These are phyloP conservation scores for Orobanche coerulescens DNA, from an alignment of 257 asterid genomes.

Conservation along the genomic window DNA sequence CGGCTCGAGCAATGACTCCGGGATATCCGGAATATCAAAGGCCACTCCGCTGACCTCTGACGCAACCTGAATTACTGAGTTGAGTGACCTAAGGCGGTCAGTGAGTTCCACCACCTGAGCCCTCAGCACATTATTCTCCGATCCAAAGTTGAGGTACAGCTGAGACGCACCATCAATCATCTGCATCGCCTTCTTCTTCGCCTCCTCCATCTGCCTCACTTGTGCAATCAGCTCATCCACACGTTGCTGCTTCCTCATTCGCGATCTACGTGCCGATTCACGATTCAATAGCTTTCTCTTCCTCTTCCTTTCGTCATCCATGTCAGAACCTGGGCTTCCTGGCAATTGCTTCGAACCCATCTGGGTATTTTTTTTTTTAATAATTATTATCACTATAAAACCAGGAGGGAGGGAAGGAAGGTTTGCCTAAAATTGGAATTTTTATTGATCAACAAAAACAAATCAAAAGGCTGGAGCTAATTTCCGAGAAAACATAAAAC, in stretches of 20 bases:
- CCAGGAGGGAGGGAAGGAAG: neutral
- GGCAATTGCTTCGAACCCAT: too few relatives aligned
- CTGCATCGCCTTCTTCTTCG: neutral
- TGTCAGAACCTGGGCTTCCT: neutral
- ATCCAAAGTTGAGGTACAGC: neutral
- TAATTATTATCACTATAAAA: too few relatives aligned
- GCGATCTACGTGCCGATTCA: neutral
- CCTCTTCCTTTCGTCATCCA: neutral
- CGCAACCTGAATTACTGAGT: slow-evolving; percentile 31
- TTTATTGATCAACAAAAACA: too few relatives aligned
- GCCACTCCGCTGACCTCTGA: slow-evolving; percentile 27
- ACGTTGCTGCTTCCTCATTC: slow-evolving; percentile 43
- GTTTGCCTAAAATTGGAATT: too few relatives aligned
- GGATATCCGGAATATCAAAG: slow-evolving; percentile 24
- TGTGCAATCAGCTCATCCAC: neutral
- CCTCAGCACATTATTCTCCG: neutral
- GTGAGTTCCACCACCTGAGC: neutral
- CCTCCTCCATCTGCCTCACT: neutral
- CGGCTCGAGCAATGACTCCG: slow-evolving; percentile 35
- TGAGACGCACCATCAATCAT: neutral
- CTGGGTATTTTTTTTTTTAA: neutral
- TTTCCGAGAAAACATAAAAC: slow-evolving; percentile 52
- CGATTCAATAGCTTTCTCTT: neutral
- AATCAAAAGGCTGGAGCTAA: neutral
- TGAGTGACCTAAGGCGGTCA: slow-evolving; percentile 33